Evolutionary conservation across 129 eudicot genomes (phyloP).

Genomic region (Ambrosia trifida): DNA sequence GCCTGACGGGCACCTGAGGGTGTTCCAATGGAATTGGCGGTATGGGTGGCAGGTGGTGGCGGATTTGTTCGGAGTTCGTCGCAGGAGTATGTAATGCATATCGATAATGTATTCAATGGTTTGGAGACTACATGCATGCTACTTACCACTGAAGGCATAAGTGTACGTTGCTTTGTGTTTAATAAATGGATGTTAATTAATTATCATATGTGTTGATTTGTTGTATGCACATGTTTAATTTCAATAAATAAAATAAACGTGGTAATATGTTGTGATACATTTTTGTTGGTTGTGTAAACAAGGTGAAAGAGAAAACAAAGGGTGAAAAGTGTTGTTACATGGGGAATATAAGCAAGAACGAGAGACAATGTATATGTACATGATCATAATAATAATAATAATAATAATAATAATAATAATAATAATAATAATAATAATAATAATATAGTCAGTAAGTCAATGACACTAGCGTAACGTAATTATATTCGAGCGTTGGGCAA

Average conservation of each 20-base stretch:
- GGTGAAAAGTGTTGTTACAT: too few relatives aligned
- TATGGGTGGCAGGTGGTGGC: conserved; percentile 43
- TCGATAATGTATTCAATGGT: not conserved
- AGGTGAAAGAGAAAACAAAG: too few relatives aligned
- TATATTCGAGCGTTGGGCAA: too few relatives aligned
- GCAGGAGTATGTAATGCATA: not conserved
- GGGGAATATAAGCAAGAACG: too few relatives aligned
- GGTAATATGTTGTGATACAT: too few relatives aligned
- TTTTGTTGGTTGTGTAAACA: too few relatives aligned
- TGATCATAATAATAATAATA: too few relatives aligned
- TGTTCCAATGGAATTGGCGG: conserved; percentile 33
- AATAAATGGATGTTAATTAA: not conserved
- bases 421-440: too few relatives aligned
- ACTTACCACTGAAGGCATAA: not conserved
- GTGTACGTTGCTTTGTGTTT: not conserved
- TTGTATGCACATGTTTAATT: not conserved
- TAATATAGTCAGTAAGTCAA: too few relatives aligned
- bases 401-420: too few relatives aligned
- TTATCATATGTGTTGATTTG: not conserved
- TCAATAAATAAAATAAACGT: not conserved
- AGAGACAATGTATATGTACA: too few relatives aligned
- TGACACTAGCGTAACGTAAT: too few relatives aligned
- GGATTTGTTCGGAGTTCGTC: conserved; percentile 39
- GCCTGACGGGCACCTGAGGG: conserved; percentile 46
- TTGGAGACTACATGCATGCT: not conserved